Evolutionary conservation across 2,329 filamentous ascomycete species (phyloP).

Genomic region (Pyricularia pennisetigena): DNA sequence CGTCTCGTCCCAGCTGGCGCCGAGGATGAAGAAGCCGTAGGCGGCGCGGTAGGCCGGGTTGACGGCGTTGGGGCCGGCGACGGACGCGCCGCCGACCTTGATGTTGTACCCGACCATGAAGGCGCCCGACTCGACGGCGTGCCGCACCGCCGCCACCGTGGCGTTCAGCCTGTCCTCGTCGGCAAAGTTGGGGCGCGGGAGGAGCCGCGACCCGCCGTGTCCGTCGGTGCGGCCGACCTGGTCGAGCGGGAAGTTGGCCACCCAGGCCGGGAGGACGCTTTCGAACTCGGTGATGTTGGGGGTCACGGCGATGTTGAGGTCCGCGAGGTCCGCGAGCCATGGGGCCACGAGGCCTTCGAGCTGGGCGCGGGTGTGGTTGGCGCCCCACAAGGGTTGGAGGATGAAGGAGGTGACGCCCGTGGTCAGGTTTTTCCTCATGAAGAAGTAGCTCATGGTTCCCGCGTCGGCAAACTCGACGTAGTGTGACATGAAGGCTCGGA

Average conservation of each 20-base stretch:
- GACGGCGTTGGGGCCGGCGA: slow-evolving; percentile 15
- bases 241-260: not conserved
- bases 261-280: not conserved
- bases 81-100: not conserved
- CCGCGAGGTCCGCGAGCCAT: not conserved
- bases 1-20: slow-evolving; percentile 11
- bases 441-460: slow-evolving; percentile 21
- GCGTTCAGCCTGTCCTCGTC: not conserved
- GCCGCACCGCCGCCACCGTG: not conserved
- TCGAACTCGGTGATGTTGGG: not conserved
- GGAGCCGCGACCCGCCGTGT: slow-evolving; percentile 6
- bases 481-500: slow-evolving; percentile 14
- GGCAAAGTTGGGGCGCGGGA: slow-evolving; percentile 10
- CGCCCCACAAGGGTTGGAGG: slow-evolving; percentile 9
- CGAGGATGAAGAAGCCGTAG: slow-evolving; percentile 12
- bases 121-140: not conserved
- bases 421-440: slow-evolving; percentile 7
- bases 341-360: not conserved
- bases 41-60: slow-evolving; percentile 21
- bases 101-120: slow-evolving; percentile 4
- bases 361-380: slow-evolving; percentile 6
- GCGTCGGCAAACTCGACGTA: slow-evolving; percentile 17
- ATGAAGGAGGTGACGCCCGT: not conserved
- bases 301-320: not conserved
- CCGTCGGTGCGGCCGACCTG: slow-evolving; percentile 6